Conservation (phyloP, 352 stramenopile genomes). For the Pseudoperonospora humuli region DNA sequence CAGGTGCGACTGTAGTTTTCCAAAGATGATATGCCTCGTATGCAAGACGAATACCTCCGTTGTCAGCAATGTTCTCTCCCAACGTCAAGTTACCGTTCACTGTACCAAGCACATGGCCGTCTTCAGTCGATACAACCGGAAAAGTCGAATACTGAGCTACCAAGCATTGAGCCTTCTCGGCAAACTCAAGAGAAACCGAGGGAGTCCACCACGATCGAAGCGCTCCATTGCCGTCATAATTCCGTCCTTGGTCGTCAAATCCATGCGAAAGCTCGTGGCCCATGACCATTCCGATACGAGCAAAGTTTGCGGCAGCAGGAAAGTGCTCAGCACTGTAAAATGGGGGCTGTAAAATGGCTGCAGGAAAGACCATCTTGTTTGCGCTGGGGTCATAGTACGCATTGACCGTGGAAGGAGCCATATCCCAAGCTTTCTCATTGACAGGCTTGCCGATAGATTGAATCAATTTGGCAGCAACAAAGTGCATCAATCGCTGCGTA, state of each 20-base stretch:
- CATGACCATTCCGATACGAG: slow-evolving; percentile 88
- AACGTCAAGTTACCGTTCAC: slow-evolving; percentile 88
- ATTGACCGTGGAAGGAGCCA: slow-evolving; percentile 91
- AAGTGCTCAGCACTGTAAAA: slow-evolving; percentile 72
- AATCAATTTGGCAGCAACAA: slow-evolving; percentile 22
- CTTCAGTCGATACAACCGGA: slow-evolving; percentile 28
- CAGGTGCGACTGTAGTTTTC: slow-evolving; percentile 21
- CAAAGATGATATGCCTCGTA: slow-evolving; percentile 77
- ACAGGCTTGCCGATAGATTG: slow-evolving; percentile 37
- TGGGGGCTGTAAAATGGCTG: slow-evolving; percentile 87
- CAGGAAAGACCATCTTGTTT: slow-evolving; percentile 91
- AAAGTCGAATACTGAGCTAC: slow-evolving; percentile 55
- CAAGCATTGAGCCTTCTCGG: slow-evolving; percentile 46
- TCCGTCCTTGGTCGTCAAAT: slow-evolving; percentile 90
- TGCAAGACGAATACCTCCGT: slow-evolving; percentile 78
- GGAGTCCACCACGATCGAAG: slow-evolving; percentile 89
- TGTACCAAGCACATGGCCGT: slow-evolving; percentile 36
- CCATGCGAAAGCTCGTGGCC: slow-evolving; percentile 92
- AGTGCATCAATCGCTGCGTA: slow-evolving; percentile 33
- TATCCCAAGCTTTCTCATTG: slow-evolving; percentile 62
- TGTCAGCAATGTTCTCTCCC: slow-evolving; percentile 91
- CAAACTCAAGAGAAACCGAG: slow-evolving; percentile 37
- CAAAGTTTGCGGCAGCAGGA: slow-evolving; percentile 87
- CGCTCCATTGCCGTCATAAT: slow-evolving; percentile 80
- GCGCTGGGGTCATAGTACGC: slow-evolving; percentile 61